Conservation (phyloP, 179 eudicot species). For the Actinidia polygama region DNA sequence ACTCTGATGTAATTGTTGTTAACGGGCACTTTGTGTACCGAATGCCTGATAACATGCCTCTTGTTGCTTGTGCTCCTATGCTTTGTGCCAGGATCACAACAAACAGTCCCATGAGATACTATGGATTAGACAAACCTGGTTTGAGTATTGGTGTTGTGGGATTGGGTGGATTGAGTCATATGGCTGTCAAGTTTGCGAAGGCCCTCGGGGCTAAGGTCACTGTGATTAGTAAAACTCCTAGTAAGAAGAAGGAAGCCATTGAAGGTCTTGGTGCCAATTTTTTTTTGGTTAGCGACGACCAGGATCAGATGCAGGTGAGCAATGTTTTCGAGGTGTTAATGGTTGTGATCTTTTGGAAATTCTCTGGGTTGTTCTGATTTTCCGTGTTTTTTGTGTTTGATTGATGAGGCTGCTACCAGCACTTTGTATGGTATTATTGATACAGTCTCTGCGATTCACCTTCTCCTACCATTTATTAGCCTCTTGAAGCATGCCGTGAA, state of each 20-base stretch:
- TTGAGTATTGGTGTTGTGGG: conserved; percentile 44
- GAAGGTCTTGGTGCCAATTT: conserved; percentile 41
- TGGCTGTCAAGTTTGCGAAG: conserved; percentile 52
- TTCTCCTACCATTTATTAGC: conserved; percentile 36
- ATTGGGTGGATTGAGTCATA: conserved; percentile 49
- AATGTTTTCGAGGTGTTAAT: background rate
- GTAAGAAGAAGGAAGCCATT: conserved; percentile 47
- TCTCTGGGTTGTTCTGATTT: background rate
- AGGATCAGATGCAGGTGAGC: conserved; percentile 38
- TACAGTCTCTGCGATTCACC: conserved; percentile 40
- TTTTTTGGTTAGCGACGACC: conserved; percentile 39
- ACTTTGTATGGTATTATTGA: conserved; percentile 56
- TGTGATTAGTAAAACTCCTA: conserved; percentile 41
- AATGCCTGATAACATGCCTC: background rate
- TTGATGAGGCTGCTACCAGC: conserved; percentile 36
- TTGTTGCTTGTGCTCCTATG: conserved; percentile 39
- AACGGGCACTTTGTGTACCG: background rate
- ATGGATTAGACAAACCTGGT: conserved; percentile 46
- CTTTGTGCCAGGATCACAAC: conserved; percentile 54
- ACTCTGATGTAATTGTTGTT: background rate
- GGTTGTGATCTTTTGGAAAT: too few species aligned
- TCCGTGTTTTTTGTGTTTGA: background rate
- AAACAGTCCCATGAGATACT: conserved; percentile 48
- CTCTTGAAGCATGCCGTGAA: conserved; percentile 41
- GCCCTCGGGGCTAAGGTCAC: conserved; percentile 53